phyloP scores from a whole-genome alignment of 306 rosid species.

The Vachellia pachyceras region DNA sequence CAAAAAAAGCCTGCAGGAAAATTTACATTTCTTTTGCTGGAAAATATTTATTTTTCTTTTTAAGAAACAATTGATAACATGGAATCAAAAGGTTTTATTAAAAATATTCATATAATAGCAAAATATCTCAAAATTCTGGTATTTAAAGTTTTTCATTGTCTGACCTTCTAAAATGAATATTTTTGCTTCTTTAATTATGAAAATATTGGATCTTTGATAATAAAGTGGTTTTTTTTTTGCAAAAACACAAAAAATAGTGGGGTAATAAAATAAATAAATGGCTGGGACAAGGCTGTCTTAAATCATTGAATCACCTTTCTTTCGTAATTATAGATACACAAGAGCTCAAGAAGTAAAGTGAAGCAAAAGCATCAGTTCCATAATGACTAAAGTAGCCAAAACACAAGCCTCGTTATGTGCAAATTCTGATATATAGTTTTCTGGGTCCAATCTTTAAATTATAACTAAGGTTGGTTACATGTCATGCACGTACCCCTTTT shows the following conservation, averaged over 20 bases:
- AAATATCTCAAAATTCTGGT: neutral
- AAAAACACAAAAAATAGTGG: neutral
- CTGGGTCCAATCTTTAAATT: constrained; percentile 36
- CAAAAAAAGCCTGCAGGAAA: constrained; percentile 4
- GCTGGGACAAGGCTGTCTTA: constrained; percentile 14
- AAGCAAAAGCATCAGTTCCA: constrained; percentile 27
- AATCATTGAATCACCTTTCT: constrained; percentile 45
- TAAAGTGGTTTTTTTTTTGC: neutral
- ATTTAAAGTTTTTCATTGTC: neutral
- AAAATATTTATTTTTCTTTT: neutral
- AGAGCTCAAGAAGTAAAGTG: constrained; percentile 26
- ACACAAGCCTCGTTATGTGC: neutral
- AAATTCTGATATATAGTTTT: constrained; percentile 40
- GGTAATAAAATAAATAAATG: neutral
- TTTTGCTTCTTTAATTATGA: neutral
- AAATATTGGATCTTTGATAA: neutral
- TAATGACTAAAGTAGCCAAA: constrained; percentile 11
- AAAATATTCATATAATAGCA: neutral
- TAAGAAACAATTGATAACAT: neutral
- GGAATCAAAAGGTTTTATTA: no score
- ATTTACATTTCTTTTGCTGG: neutral
- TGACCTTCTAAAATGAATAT: neutral
- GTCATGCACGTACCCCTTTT: constrained; percentile 38
- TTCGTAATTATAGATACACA: constrained; percentile 14
- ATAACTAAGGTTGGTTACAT: constrained; percentile 9